phyloP scores from a whole-genome alignment of 495 filamentous ascomycete genomes.

The Podospora sp. region DNA sequence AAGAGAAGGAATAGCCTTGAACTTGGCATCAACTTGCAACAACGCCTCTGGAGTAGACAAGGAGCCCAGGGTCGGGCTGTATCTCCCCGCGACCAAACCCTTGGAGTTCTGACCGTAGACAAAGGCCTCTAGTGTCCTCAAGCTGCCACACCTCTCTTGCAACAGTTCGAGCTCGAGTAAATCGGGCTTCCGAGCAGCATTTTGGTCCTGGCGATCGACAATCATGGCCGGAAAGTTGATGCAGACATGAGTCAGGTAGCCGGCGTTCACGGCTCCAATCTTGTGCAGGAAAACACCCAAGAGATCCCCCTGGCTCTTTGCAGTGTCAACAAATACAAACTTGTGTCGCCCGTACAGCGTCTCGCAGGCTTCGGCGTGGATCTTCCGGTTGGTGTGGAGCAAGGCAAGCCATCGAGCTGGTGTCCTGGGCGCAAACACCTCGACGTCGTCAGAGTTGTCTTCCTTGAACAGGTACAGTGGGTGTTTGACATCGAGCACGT shows the following conservation, averaged over 20 bases:
- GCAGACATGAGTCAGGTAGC: neutral
- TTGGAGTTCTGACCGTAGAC: neutral
- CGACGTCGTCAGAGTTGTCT: neutral
- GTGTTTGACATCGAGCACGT: neutral
- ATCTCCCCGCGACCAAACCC: neutral
- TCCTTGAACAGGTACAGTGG: conserved; percentile 2
- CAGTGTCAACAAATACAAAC: conserved; percentile 1
- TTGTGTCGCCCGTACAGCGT: conserved; percentile 3
- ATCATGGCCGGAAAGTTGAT: neutral
- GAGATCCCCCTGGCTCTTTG: neutral
- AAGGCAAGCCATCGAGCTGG: neutral
- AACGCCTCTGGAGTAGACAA: neutral
- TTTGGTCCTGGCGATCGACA: neutral
- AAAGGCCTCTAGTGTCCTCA: conserved; percentile 3
- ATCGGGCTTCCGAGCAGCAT: neutral
- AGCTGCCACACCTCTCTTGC: neutral
- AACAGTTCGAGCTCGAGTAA: neutral
- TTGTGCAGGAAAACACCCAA: neutral
- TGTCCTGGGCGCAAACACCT: neutral
- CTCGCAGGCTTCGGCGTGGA: neutral
- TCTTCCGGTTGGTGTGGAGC: conserved; percentile 1
- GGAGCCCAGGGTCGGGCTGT: no score
- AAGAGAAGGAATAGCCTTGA: conserved; percentile 8
- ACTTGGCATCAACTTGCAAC: neutral
- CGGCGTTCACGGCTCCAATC: neutral